Conservation (phyloP, 345 rosid species). For the Durio zibethinus region DNA sequence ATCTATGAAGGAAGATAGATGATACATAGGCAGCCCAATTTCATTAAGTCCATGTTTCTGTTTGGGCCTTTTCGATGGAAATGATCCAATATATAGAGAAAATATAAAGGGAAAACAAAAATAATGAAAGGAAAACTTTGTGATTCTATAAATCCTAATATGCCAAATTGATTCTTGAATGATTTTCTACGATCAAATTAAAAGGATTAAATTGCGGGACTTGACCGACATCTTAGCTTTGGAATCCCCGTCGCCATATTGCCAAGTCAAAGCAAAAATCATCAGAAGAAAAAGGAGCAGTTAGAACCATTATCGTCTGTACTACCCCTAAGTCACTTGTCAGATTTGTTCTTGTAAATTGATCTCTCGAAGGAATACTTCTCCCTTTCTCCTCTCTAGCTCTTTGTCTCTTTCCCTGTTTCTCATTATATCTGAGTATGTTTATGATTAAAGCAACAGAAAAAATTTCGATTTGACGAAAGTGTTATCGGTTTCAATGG, state of each 20-base stretch:
- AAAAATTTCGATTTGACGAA: not conserved
- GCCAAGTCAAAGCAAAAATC: too few species aligned
- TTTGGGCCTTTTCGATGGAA: not conserved
- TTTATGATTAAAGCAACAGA: not conserved
- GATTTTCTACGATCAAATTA: not conserved
- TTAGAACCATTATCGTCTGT: not conserved
- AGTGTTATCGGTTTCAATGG: not conserved
- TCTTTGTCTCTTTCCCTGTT: not conserved
- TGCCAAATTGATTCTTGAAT: not conserved
- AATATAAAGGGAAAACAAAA: not conserved
- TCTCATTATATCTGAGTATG: not conserved
- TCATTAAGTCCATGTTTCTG: not conserved
- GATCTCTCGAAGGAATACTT: not conserved
- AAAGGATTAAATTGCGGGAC: not conserved
- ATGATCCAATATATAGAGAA: not conserved
- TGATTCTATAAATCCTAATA: too few species aligned
- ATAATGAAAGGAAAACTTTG: not conserved
- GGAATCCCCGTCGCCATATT: not conserved
- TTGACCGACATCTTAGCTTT: not conserved
- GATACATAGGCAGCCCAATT: not conserved
- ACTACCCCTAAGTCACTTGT: not conserved
- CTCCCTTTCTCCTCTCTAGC: not conserved
- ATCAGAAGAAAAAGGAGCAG: not conserved
- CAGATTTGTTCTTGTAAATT: not conserved
- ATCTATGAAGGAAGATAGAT: not conserved